Percentiles rank a stretch among this genome's conserved stretches.
These are phyloP conservation scores for Cladorrhinum sp. DNA, from an alignment of 2,329 filamentous ascomycete species.

Conservation along the genomic window DNA sequence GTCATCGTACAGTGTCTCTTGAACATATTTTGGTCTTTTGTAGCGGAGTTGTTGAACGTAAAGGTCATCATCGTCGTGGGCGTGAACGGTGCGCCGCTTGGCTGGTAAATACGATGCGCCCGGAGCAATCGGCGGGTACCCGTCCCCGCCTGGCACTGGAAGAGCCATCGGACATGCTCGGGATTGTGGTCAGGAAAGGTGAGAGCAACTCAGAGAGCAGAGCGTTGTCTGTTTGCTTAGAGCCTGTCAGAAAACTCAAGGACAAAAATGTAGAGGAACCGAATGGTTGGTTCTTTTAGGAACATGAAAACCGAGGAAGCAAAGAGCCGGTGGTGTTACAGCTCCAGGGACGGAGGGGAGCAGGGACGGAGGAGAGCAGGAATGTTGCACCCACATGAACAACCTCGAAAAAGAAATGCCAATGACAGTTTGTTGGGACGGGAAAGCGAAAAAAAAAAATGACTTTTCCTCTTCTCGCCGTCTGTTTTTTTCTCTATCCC, in stretches of 20 bases:
- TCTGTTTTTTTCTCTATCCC: not conserved
- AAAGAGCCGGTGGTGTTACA: not conserved
- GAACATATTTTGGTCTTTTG: constrained; percentile 21
- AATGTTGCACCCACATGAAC: not conserved
- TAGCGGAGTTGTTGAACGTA: constrained; percentile 5
- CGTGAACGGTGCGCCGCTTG: constrained; percentile 24
- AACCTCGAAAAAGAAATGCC: not conserved
- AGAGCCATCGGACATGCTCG: constrained; percentile 31
- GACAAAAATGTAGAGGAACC: not conserved
- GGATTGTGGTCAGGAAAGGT: not conserved
- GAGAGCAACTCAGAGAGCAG: not conserved
- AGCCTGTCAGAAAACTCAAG: not conserved
- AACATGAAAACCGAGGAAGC: not conserved
- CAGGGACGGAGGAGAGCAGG: not conserved
- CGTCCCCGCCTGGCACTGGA: constrained; percentile 27
- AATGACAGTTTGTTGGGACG: not conserved
- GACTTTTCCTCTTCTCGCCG: not conserved
- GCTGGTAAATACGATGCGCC: constrained; percentile 14
- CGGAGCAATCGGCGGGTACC: constrained; percentile 21
- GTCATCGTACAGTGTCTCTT: constrained; percentile 7
- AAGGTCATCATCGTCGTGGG: constrained; percentile 18
- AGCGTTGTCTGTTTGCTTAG: not conserved
- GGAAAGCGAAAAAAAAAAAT: not conserved
- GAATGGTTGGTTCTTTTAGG: not conserved
- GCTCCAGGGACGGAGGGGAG: not conserved